A percentile compares a stretch with the other conserved stretches of the same genome.
Conservation (phyloP, 2,329 filamentous ascomycete genomes). For the Xylaria sp. region DNA sequence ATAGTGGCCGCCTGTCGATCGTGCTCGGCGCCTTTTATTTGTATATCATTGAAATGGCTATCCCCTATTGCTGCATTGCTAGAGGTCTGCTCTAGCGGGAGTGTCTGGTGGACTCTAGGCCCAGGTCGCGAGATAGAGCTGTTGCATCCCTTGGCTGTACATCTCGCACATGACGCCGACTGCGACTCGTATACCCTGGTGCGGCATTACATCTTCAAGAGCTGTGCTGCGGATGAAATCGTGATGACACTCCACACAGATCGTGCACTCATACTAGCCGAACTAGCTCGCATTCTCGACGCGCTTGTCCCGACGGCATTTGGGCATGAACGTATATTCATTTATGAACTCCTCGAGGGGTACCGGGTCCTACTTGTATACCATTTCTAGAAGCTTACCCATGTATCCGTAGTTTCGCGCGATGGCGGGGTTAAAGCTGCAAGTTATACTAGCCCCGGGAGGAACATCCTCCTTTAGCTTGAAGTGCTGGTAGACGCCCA, state of each 20-base stretch:
- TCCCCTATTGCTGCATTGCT: constrained; percentile 17
- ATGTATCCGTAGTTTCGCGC: constrained; percentile 29
- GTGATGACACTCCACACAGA: constrained; percentile 32
- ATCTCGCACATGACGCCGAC: constrained; percentile 34
- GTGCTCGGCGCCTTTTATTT: constrained; percentile 33
- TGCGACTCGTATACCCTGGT: constrained; percentile 6
- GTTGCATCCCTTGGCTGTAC: constrained; percentile 34
- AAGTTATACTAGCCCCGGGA: constrained; percentile 7
- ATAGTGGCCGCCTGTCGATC: constrained; percentile 20
- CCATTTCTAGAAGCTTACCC: constrained; percentile 26
- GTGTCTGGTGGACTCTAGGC: constrained; percentile 20
- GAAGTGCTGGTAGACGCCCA: constrained; percentile 29
- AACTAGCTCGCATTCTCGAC: constrained; percentile 30
- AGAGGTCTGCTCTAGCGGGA: constrained; percentile 20
- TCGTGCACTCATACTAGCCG: constrained; percentile 32
- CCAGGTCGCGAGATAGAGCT: constrained; percentile 28
- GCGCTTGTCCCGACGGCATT: constrained; percentile 20
- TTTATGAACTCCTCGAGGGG: constrained; percentile 28
- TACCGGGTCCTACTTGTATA: constrained; percentile 24
- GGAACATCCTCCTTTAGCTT: constrained; percentile 15
- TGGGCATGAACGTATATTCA: constrained; percentile 28
- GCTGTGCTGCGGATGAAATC: constrained; percentile 33
- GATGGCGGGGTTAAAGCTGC: constrained; percentile 32
- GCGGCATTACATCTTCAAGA: constrained; percentile 24
- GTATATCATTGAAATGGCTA: constrained; percentile 29